Evolutionary conservation across 148 eudicot species (phyloP), one percentile per base, ranked within the genome.

Genomic region (Spergularia marina): DNA sequence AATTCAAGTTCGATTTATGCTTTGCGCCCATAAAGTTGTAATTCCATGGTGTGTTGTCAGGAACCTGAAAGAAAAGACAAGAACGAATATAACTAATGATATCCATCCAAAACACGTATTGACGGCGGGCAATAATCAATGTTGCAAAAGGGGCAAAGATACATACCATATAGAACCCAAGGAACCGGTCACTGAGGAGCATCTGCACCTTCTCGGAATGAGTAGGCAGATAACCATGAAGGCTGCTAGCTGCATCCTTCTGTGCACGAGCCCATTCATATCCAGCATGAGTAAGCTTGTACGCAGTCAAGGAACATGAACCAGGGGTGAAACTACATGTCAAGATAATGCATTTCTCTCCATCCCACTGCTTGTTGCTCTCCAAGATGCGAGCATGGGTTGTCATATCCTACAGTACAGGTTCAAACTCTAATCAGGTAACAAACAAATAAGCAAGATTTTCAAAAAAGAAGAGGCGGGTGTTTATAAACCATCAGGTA

Each of bases 241-340:
- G 99, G 71, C 93, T 92, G 82, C 91, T 84, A 40, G 93, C 97
- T 1, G 83, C 85, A 72, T 96, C 99, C 73, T 89, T 92, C 80
- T 96, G 91, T 52, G 88, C 87, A 30, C 94, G 96, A 3, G 97
- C 99, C 99, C 99, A 96, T 68, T 96, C 99, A 61, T 96, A 96
- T 12, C 99, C 99, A 6, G 98, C 76, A 56, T 97, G 98, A 6
- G 99, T 96, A 65, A 96, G 89, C 89, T 92, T 96, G 80, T 96
- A 96, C 9, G 99, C 99, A 15, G 99, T 96, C 77, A 96, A 78
- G 16, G 99, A 96, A 82, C 99, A 96, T 0, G 99, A 96, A 10
- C 99, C 99, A 1, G 99, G 99, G 12, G 99, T 96, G 77, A 96
- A 96, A 81, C 99, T 96, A 86, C 99, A 96, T 1, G 99, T 96